Evolutionary conservation across 108 stramenopile genomes (phyloP), one percentile per base, ranked within the genome.

Genomic region (Seminavis robusta): DNA sequence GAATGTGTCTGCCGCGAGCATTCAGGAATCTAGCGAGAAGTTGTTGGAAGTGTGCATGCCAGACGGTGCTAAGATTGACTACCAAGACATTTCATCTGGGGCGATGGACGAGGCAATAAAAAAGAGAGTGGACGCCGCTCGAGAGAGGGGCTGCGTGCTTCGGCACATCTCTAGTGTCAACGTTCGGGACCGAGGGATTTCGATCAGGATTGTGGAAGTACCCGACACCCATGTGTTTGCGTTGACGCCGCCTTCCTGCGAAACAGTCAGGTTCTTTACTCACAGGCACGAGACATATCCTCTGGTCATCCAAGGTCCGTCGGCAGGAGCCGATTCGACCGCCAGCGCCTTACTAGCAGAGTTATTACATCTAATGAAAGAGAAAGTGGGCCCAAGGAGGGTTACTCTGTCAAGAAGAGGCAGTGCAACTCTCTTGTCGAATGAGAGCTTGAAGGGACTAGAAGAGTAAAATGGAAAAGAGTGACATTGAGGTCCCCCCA

Each of bases 291-390:
- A 65, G 45, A 54, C 52, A 9, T 82, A 80, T 48, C 87, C 87
- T 21, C 64, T 88, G 39, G 73, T 84, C 13, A 61, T 88, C 32
- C 77, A 79, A 24, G 87, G 87, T 15, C 87, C 82, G n/a, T 58
- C 74, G 8, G 77, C 80, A 21, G 87, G 87, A 34, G 80, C 73
- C 20, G 87, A 84, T 52, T 79, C 74, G 26, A 88, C 87, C 4
- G 83, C 87, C 8, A 81, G 77, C 47, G 87, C 83, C 3, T 50
- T 88, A 31, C 52, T 88, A 39, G 87, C 87, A 5, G 87, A 88
- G 43, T 44, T 80, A 24, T 42, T 81, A 20, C 52, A 73, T 51
- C 40, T 68, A 16, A 73, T 74, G 74, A 53, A 63, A 27, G 66
- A 39, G 39, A 76, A 76, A 47, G 42, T 72, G 10, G 71, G 71